Evolutionary conservation across 495 filamentous ascomycete species (phyloP).

Genomic region (Aspergillus sclerotiicarbonarius): DNA sequence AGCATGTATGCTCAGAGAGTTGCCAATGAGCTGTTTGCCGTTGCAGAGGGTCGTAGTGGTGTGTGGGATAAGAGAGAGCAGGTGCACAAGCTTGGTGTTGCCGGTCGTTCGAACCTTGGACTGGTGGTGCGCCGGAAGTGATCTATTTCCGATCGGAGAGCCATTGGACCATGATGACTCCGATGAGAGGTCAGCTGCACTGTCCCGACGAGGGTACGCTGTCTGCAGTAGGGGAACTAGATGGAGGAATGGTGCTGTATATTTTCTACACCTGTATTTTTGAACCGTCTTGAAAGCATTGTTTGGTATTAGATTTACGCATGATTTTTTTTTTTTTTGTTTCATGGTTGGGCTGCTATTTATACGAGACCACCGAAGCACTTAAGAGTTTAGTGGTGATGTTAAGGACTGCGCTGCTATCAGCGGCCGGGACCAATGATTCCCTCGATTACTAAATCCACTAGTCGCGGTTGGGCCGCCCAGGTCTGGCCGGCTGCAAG

Average conservation of each 20-base stretch:
- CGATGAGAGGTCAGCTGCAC: background rate
- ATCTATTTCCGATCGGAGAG: background rate
- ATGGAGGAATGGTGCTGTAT: background rate
- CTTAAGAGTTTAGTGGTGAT: too few relatives aligned
- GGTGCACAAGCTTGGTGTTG: conserved; percentile 72
- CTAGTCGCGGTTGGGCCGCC: too few relatives aligned
- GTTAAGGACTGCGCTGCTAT: too few relatives aligned
- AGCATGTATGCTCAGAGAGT: conserved; percentile 71
- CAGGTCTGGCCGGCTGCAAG: too few relatives aligned
- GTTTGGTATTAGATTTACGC: background rate
- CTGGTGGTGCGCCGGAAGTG: conserved; percentile 24
- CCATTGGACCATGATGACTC: background rate
- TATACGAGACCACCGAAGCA: too few relatives aligned
- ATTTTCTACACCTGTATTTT: background rate
- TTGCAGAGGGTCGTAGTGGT: conserved; percentile 79
- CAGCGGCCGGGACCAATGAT: too few relatives aligned
- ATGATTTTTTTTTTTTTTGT: background rate
- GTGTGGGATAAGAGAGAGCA: conserved; percentile 77
- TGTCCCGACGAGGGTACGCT: too few relatives aligned
- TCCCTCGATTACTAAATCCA: too few relatives aligned
- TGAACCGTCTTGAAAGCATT: background rate
- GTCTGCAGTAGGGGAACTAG: background rate
- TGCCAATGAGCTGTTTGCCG: conserved; percentile 81
- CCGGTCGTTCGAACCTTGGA: conserved; percentile 63
- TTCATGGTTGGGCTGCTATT: background rate